Conservation (phyloP, 225 moss, liverwort and hornwort species). For the Polytrichum commune region DNA sequence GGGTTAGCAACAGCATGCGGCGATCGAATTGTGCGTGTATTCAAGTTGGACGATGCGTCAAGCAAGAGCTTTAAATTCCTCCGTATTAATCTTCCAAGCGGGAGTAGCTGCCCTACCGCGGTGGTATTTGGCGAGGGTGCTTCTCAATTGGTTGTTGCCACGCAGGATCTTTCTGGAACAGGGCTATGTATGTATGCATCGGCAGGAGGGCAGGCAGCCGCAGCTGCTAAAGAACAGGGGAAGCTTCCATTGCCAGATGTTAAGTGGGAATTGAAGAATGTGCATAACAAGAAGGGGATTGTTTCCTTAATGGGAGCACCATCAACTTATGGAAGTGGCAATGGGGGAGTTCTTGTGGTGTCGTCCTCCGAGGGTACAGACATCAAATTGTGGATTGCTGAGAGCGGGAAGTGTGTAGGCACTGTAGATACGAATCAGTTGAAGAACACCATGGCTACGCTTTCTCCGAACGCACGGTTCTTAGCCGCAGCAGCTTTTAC, state of each 20-base stretch:
- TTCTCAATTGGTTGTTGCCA: constrained; percentile 83
- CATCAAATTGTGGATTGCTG: constrained; percentile 94
- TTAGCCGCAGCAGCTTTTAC: constrained; percentile 98
- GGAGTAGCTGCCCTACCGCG: constrained; percentile 69
- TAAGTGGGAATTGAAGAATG: constrained; percentile 85
- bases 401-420: constrained; percentile 78
- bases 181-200: constrained; percentile 93
- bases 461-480: constrained; percentile 88
- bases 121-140: constrained; percentile 90
- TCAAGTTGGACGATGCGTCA: constrained; percentile 90
- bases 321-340: constrained; percentile 77
- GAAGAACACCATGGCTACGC: constrained; percentile 89
- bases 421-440: constrained; percentile 95
- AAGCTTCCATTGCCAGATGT: constrained; percentile 89
- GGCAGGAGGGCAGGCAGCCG: constrained; percentile 73
- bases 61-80: constrained; percentile 91
- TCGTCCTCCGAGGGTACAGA: constrained; percentile 98
- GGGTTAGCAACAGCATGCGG: constrained; percentile 98
- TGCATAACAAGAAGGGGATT: constrained; percentile 72
- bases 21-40: constrained; percentile 92
- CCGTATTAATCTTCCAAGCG: constrained; percentile 88
- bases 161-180: constrained; percentile 80
- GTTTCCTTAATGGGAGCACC: constrained; percentile 71
- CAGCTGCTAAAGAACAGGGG: constrained; percentile 90
- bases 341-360: constrained; percentile 74